Conservation (phyloP, 192 early-diverging fungal genomes). For the Mycoemilia scoparia region DNA sequence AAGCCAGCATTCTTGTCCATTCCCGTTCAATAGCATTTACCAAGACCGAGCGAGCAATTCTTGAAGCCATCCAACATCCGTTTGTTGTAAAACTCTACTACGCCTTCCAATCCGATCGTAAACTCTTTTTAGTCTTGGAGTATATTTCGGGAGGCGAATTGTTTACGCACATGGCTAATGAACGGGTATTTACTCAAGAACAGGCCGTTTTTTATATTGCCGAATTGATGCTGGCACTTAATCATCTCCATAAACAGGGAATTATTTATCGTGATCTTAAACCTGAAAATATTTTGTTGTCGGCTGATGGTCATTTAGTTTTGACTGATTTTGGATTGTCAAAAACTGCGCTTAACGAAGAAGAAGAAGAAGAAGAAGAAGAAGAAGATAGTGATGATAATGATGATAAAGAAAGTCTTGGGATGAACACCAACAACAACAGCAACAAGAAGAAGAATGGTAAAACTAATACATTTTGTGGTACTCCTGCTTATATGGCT, state of each 20-base stretch:
- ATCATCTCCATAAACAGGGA: constrained; percentile 70
- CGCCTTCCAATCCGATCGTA: constrained; percentile 78
- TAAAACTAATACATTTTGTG: constrained; percentile 69
- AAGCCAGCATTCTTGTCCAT: constrained; percentile 69
- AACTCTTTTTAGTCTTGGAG: constrained; percentile 75
- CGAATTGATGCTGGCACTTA: constrained; percentile 69
- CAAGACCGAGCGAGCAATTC: constrained; percentile 69
- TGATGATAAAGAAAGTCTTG: constrained; percentile 44
- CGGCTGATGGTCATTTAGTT: constrained; percentile 59
- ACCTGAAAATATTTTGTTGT: constrained; percentile 56
- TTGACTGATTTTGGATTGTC: constrained; percentile 87
- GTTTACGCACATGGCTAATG: constrained; percentile 64
- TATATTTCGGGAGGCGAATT: constrained; percentile 88
- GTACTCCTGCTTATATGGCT: constrained; percentile 76
- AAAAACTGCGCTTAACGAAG: constrained; percentile 37
- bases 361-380: too few species aligned
- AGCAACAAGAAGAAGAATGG: too few species aligned
- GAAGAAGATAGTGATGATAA: too few species aligned
- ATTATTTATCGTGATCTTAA: constrained; percentile 82
- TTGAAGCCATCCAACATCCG: constrained; percentile 70
- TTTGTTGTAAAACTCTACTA: constrained; percentile 86
- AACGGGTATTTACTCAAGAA: constrained; percentile 52
- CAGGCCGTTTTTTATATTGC: constrained; percentile 72
- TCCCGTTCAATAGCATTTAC: constrained; percentile 66
- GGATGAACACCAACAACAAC: too few species aligned